These are phyloP conservation scores for Kwoniella heveanensis DNA, from an alignment of 768 basidiomycete species.

Conservation along the genomic window DNA sequence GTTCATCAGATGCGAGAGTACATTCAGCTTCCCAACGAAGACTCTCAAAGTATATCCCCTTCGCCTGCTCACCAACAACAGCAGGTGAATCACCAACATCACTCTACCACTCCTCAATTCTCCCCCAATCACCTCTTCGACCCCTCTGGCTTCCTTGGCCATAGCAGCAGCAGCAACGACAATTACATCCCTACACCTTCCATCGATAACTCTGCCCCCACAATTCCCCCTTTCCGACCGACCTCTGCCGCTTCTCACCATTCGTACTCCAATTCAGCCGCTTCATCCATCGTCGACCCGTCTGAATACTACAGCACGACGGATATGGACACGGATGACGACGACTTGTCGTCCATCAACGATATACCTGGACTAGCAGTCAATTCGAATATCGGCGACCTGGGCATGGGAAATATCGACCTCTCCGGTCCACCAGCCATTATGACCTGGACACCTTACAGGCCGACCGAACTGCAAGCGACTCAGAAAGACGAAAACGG, in stretches of 20 bases:
- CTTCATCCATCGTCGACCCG: conserved; percentile 6
- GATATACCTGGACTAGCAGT: conserved; percentile 12
- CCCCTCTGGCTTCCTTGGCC: background rate
- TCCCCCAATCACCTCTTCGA: background rate
- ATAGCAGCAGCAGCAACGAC: background rate
- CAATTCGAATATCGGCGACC: conserved; percentile 12
- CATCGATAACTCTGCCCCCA: no score
- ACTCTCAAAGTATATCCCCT: background rate
- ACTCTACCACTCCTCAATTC: background rate
- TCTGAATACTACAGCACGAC: conserved; percentile 23
- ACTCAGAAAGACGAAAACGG: background rate
- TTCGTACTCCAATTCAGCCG: conserved; percentile 1
- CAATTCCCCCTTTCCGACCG: conserved; percentile 9
- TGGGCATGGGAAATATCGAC: conserved; percentile 15
- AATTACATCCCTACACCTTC: conserved; percentile 3
- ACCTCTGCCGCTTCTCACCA: conserved; percentile 5
- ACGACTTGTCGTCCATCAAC: conserved; percentile 11
- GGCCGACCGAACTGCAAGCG: background rate
- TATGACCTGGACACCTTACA: conserved; percentile 18
- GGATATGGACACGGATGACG: conserved; percentile 26
- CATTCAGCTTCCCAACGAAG: conserved; percentile 12
- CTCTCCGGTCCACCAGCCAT: conserved; percentile 8
- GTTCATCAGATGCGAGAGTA: conserved; percentile 18
- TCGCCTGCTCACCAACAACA: background rate
- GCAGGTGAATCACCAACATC: background rate